Evolutionary conservation across 1,284 basidiomycete species (phyloP).

Genomic region (Megacollybia platyphylla): DNA sequence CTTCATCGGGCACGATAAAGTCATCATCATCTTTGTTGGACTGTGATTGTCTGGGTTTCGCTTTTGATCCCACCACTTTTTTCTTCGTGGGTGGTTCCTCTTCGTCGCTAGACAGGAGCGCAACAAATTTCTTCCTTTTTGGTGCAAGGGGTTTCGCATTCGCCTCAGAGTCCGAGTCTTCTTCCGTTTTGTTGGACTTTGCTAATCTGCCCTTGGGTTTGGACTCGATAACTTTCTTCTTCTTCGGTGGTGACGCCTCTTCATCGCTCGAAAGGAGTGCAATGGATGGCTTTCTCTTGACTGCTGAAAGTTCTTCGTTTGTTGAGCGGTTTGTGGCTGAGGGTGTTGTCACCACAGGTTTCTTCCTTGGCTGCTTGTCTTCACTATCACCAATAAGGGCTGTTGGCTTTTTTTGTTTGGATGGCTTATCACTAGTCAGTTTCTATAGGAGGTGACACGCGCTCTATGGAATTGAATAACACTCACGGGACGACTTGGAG

Average conservation of each 20-base stretch:
- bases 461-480: no score
- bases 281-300: slow-evolving; percentile 8
- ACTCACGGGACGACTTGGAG: no score
- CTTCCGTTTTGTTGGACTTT: slow-evolving; percentile 11
- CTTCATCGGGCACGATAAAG: slow-evolving; percentile 8
- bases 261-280: slow-evolving; percentile 13
- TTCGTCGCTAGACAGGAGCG: slow-evolving; percentile 18
- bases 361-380: slow-evolving; percentile 3
- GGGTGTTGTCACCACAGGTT: slow-evolving; percentile 1
- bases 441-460: no score
- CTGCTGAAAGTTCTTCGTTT: slow-evolving; percentile 11
- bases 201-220: slow-evolving; percentile 4
- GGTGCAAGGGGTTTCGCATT: slow-evolving; percentile 3
- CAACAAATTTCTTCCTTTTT: slow-evolving; percentile 18
- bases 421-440: no score
- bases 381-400: slow-evolving; percentile 7
- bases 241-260: slow-evolving; percentile 13
- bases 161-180: slow-evolving; percentile 5
- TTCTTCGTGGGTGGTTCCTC: slow-evolving; percentile 28
- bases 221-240: slow-evolving; percentile 6
- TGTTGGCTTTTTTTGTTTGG: not conserved
- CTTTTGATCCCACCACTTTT: slow-evolving; percentile 21
- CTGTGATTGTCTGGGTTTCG: slow-evolving; percentile 7
- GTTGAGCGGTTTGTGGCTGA: slow-evolving; percentile 10
- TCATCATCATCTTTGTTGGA: slow-evolving; percentile 13